These are phyloP conservation scores for Serendipita sp. DNA, from an alignment of 1,284 basidiomycete species.

Conservation along the genomic window DNA sequence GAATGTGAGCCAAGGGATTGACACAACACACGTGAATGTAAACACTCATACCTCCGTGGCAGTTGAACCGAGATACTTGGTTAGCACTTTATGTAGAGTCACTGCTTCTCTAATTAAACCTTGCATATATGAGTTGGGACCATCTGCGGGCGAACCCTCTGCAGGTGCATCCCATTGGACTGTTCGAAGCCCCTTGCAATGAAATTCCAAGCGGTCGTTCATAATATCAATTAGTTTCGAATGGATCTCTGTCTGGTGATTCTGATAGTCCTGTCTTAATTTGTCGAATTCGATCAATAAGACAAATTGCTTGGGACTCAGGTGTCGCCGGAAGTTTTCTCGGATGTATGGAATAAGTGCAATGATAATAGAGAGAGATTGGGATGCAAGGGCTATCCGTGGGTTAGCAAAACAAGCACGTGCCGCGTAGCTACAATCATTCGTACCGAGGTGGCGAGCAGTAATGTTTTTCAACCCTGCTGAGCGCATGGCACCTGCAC, in stretches of 20 bases:
- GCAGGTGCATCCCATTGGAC: slow-evolving; percentile 54
- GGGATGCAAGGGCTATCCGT: slow-evolving; percentile 77
- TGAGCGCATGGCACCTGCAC: slow-evolving; percentile 94
- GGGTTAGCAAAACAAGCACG: slow-evolving; percentile 8
- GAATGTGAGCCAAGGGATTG: not conserved
- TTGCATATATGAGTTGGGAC: slow-evolving; percentile 76
- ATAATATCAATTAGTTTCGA: slow-evolving; percentile 96
- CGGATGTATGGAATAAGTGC: slow-evolving; percentile 93
- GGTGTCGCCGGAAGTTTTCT: slow-evolving; percentile 83
- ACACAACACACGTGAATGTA: not conserved
- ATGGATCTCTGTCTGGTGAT: slow-evolving; percentile 98
- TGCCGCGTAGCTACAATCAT: slow-evolving; percentile 9
- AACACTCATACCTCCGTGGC: slow-evolving; percentile 59
- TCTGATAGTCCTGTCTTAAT: slow-evolving; percentile 94
- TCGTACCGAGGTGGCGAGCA: slow-evolving; percentile 82
- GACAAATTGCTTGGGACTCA: slow-evolving; percentile 85
- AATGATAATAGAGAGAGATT: slow-evolving; percentile 87
- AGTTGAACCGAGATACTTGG: slow-evolving; percentile 66
- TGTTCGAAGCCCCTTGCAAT: slow-evolving; percentile 63
- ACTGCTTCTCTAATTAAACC: slow-evolving; percentile 89
- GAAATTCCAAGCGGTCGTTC: slow-evolving; percentile 83
- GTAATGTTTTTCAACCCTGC: slow-evolving; percentile 98
- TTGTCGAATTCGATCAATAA: slow-evolving; percentile 98
- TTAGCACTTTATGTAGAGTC: slow-evolving; percentile 90
- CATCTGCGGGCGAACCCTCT: slow-evolving; percentile 6